Evolutionary conservation across 23 red algal species (phyloP), one percentile per base, ranked within the genome.

Genomic region (Gracilariopsis chorda): DNA sequence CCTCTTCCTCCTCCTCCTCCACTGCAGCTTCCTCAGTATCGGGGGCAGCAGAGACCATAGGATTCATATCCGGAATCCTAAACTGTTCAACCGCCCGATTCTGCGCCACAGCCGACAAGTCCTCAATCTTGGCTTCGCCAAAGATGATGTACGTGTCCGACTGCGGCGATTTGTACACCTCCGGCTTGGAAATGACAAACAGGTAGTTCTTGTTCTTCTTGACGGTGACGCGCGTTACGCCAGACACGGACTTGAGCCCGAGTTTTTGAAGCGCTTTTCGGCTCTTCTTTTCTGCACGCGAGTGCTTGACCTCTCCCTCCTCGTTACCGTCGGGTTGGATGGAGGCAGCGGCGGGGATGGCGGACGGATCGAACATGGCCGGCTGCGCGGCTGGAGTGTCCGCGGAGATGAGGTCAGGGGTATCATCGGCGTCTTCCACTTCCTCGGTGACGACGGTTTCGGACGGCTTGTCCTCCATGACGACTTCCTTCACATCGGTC

Each of bases 101-200:
- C 51, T 93, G 80, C 37, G 93, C 97, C 10, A 78, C 86, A 27
- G 92, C 93, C 3, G 93, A 88, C 8, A 99, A 29, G 59, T 94
- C 93, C 57, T 99, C 97, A 75, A 95, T 92, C 87, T 99, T 99
- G 63, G 97, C 93, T 70, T 99, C 97, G 14, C 97, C 97, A 64
- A 99, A 99, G 35, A 99, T 89, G 34, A 99, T 94, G 80, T 99
- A 99, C 33, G 93, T 95, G 82, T 99, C 97, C 12, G 93, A 96
- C 44, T 88, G 83, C n/a, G 97, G 91, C 23, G 87, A 93, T 46
- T 95, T 96, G 91, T 93, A 99, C 39, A 99, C 97, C 57, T 99
- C 97, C 37, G 97, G 93, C 62, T 94, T 90, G 6, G 94, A 93
- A 24, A 99, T 93, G 77, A 95, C 93, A 70, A 99, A 99, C 7